Base-by-base conservation (phyloP, 108 stramenopile genomes). In the Skeletonema potamos region DNA sequence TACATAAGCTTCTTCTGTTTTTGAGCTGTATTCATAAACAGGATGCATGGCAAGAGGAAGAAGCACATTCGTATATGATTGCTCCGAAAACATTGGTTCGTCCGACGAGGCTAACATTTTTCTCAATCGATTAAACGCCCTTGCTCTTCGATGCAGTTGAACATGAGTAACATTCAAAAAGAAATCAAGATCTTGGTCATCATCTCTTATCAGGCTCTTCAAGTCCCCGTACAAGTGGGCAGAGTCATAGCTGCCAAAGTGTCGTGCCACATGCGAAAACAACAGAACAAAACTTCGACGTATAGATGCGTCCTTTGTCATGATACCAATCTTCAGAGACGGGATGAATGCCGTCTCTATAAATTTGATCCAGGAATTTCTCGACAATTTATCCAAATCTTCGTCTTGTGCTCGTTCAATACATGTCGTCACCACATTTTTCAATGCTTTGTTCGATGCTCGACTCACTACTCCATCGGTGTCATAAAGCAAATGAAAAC, bases 81-180 rank as follows among this genome's bases (percentile, higher is more conserved):
- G 89, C 20, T 74, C 67, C 1, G 85, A 76, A 60, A 97, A 72
- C 0, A 66, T 24, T 29, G 46, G 60, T 12, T 44, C 39, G 15
- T 43, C 41, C 13, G 39, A 27, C 28, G 59, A 55, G 43, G 22
- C 30, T 17, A 95, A 66, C 18, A 71, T 54, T 65, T 86, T 93
- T 24, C 91, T 74, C n/a, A 96, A 76, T 41, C 92, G 62, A 24
- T 77, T 77, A 20, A 99, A 77, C 28, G 95, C 97, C 29, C 94
- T 71, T 0, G 83, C 79, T 63, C 97, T 86, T 29, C 98, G 91
- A 79, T 99, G 98, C 29, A 96, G 75, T 72, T 99, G 98, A 10
- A 99, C 92, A 81, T 99, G 98, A 13, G 92, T 92, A 6, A 96
- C 71, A 68, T 96, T 96, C 26, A 90, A 68, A 78, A 99, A 98